Evolutionary conservation across 1,284 basidiomycete species (phyloP).

Genomic region (Microbotryum saponariae): DNA sequence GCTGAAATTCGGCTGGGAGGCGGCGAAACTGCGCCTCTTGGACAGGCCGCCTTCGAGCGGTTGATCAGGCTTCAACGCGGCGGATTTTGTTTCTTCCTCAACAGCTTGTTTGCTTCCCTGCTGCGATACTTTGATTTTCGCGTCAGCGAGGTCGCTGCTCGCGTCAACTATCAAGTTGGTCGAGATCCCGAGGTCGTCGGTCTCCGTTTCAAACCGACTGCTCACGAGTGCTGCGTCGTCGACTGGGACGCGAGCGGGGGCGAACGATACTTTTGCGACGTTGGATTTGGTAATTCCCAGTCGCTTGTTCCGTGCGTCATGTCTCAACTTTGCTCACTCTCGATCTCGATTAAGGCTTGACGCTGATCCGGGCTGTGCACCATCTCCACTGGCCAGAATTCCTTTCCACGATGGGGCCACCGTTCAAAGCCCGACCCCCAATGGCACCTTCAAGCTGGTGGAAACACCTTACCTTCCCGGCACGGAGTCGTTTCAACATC

Average conservation of each 20-base stretch:
- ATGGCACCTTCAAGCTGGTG: too few relatives aligned
- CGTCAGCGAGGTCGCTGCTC: constrained; percentile 14
- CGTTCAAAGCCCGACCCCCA: too few relatives aligned
- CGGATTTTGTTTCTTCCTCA: constrained; percentile 24
- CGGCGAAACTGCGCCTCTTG: constrained; percentile 7
- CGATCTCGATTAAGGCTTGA: too few relatives aligned
- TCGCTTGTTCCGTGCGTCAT: not conserved
- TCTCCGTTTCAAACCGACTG: constrained; percentile 12
- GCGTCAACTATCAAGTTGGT: constrained; percentile 7
- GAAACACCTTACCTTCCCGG: too few relatives aligned
- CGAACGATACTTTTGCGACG: not conserved
- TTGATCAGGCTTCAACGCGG: constrained; percentile 15
- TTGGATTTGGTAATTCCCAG: not conserved
- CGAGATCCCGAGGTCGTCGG: constrained; percentile 15
- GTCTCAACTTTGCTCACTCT: too few relatives aligned
- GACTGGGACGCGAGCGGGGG: not conserved
- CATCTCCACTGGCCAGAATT: too few relatives aligned
- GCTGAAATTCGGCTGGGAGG: constrained; percentile 13
- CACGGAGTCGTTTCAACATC: too few relatives aligned
- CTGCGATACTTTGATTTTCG: constrained; percentile 13
- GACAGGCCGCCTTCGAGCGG: constrained; percentile 2
- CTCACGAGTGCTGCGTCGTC: constrained; percentile 8
- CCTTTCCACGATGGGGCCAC: too few relatives aligned
- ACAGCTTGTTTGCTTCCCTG: constrained; percentile 9
- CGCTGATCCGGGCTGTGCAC: too few relatives aligned